Evolutionary conservation across 192 early-diverging fungal species (phyloP).

Genomic region (Mortierella alpina): DNA sequence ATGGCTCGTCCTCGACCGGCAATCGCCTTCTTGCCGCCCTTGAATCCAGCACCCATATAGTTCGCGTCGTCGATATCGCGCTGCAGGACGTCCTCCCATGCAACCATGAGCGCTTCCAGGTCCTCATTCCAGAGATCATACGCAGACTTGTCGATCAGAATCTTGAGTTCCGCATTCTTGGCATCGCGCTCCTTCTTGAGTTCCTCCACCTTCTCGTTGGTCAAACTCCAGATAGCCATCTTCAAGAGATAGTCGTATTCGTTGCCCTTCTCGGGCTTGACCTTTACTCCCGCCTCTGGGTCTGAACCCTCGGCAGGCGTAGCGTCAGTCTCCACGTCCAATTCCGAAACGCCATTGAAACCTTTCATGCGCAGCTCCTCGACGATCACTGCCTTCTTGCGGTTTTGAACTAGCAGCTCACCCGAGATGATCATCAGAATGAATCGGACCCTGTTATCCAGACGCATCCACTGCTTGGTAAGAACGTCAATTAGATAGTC

Average conservation of each 20-base stretch:
- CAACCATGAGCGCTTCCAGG: slow-evolving; percentile 82
- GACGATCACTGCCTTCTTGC: slow-evolving; percentile 83
- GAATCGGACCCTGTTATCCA: slow-evolving; percentile 91
- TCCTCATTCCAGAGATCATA: slow-evolving; percentile 88
- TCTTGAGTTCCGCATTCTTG: slow-evolving; percentile 77
- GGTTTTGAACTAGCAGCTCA: slow-evolving; percentile 84
- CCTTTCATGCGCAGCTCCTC: slow-evolving; percentile 75
- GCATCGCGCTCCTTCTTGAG: slow-evolving; percentile 74
- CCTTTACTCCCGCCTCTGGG: slow-evolving; percentile 16
- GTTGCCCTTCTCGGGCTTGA: slow-evolving; percentile 36
- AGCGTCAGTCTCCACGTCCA: slow-evolving; percentile 58
- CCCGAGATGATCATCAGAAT: slow-evolving; percentile 90
- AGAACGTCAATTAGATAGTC: slow-evolving; percentile 70
- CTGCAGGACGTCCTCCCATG: slow-evolving; percentile 75
- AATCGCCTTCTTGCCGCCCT: slow-evolving; percentile 27
- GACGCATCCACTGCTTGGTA: slow-evolving; percentile 70
- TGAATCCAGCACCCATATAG: slow-evolving; percentile 36
- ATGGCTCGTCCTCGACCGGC: slow-evolving; percentile 13
- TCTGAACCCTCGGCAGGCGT: slow-evolving; percentile 53
- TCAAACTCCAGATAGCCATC: slow-evolving; percentile 93
- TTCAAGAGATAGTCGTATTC: slow-evolving; percentile 89
- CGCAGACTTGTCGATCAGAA: slow-evolving; percentile 71
- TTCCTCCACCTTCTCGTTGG: slow-evolving; percentile 83
- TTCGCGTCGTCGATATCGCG: slow-evolving; percentile 38
- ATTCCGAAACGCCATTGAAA: slow-evolving; percentile 72